phyloP scores from a whole-genome alignment of 2,329 filamentous ascomycete species.

The Aspergillus brunneoviolaceus region DNA sequence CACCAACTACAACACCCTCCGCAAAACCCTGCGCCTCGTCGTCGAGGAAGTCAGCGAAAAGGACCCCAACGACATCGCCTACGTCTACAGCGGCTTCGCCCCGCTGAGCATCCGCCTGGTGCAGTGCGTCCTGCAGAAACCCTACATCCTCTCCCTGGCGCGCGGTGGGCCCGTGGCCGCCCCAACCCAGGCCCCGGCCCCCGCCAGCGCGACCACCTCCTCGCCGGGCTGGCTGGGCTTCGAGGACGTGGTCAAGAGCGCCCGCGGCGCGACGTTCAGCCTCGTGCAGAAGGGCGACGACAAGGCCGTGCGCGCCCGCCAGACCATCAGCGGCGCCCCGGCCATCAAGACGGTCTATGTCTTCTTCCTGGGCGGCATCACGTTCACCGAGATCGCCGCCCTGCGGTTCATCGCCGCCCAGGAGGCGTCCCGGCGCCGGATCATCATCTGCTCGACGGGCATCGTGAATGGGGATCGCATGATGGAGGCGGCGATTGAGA shows the following conservation, averaged over 20 bases:
- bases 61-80: slow-evolving; percentile 91
- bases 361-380: slow-evolving; percentile 97
- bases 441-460: slow-evolving; percentile 89
- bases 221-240: slow-evolving; percentile 89
- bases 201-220: slow-evolving; percentile 51
- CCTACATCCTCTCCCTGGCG: slow-evolving; percentile 70
- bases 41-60: slow-evolving; percentile 96
- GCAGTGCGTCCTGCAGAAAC: slow-evolving; percentile 90
- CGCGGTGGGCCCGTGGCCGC: slow-evolving; percentile 59
- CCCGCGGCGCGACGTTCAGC: slow-evolving; percentile 85
- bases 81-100: slow-evolving; percentile 96
- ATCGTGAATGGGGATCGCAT: slow-evolving; percentile 87
- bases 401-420: slow-evolving; percentile 84
- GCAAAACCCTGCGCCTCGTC: slow-evolving; percentile 83
- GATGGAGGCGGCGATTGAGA: slow-evolving; percentile 82
- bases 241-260: slow-evolving; percentile 85
- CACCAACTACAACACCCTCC: slow-evolving; percentile 87
- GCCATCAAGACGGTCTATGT: slow-evolving; percentile 85
- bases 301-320: slow-evolving; percentile 82
- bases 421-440: slow-evolving; percentile 75
- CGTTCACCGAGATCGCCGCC: slow-evolving; percentile 93
- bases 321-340: slow-evolving; percentile 72
- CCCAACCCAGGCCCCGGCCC: slow-evolving; percentile 43
- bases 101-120: slow-evolving; percentile 87
- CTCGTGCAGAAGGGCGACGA: slow-evolving; percentile 90